These are phyloP conservation scores for Pythium dissimile DNA, from an alignment of 352 stramenopile species.

Conservation along the genomic window DNA sequence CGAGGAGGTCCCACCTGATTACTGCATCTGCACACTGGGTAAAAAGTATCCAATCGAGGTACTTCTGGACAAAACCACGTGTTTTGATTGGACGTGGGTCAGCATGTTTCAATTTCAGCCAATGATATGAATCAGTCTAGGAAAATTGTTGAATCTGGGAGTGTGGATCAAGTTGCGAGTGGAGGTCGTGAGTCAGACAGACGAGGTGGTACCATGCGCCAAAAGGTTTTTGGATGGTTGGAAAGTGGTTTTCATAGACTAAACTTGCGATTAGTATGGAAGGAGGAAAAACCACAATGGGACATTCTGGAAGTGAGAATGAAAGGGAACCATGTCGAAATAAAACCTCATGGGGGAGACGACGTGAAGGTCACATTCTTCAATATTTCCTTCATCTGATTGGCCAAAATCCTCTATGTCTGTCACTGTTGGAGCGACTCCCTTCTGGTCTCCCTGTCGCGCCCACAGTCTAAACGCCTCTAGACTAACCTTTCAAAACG, in stretches of 20 bases:
- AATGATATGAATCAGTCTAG: background rate
- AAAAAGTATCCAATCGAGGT: constrained; percentile 2
- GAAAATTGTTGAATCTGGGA: constrained; percentile 8
- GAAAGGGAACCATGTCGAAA: constrained; percentile 5
- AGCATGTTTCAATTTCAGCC: too few relatives aligned
- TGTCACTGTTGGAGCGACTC: background rate
- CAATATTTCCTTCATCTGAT: background rate
- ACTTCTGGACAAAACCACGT: background rate
- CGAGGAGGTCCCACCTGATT: too few relatives aligned
- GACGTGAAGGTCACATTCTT: background rate
- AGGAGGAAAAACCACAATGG: background rate
- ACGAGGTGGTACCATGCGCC: background rate
- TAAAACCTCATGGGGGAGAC: constrained; percentile 26
- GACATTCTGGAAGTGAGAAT: constrained; percentile 19
- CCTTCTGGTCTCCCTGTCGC: background rate
- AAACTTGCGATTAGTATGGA: constrained; percentile 1
- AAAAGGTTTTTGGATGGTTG: background rate
- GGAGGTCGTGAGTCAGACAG: constrained; percentile 12
- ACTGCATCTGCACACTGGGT: background rate
- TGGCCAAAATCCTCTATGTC: background rate
- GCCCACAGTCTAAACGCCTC: constrained; percentile 17
- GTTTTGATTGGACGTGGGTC: background rate
- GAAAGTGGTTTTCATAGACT: background rate
- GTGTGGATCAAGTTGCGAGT: constrained; percentile 10
- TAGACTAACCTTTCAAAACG: background rate